Conservation (phyloP, 2,329 filamentous ascomycete genomes). For the Penicillium sp. region DNA sequence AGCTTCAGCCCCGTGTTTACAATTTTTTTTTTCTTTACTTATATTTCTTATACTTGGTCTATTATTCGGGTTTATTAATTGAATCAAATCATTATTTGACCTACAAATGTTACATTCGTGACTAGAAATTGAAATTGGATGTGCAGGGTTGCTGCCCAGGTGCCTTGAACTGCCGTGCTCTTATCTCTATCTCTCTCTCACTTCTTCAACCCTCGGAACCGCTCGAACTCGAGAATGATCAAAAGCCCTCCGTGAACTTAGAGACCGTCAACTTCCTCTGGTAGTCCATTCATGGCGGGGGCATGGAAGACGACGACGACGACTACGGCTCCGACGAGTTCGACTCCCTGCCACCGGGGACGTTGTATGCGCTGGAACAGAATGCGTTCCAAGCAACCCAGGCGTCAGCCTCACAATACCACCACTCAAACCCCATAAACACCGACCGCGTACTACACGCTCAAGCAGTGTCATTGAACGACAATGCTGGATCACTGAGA, state of each 20-base stretch:
- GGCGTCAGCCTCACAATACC: slow-evolving; percentile 27
- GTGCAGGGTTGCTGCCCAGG: not conserved
- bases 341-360: slow-evolving; percentile 45
- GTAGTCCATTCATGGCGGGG: slow-evolving; percentile 40
- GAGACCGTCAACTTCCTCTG: not conserved
- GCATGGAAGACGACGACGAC: slow-evolving; percentile 49
- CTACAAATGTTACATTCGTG: not conserved
- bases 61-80: not conserved
- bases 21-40: not conserved
- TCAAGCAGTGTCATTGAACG: slow-evolving; percentile 7
- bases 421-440: slow-evolving; percentile 7
- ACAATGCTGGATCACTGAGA: slow-evolving; percentile 23
- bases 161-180: not conserved
- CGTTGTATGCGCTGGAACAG: slow-evolving; percentile 47
- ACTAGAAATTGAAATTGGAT: slow-evolving; percentile 1
- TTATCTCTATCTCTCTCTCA: not conserved
- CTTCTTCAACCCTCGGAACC: not conserved
- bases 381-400: slow-evolving; percentile 48
- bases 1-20: slow-evolving; percentile 6
- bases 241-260: not conserved
- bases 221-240: not conserved
- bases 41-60: not conserved
- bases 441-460: slow-evolving; percentile 11
- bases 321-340: slow-evolving; percentile 51
- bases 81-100: not conserved